Evolutionary conservation across 176 grass and related monocot species (phyloP), one percentile per base, ranked within the genome.

Genomic region (Avena sativa): DNA sequence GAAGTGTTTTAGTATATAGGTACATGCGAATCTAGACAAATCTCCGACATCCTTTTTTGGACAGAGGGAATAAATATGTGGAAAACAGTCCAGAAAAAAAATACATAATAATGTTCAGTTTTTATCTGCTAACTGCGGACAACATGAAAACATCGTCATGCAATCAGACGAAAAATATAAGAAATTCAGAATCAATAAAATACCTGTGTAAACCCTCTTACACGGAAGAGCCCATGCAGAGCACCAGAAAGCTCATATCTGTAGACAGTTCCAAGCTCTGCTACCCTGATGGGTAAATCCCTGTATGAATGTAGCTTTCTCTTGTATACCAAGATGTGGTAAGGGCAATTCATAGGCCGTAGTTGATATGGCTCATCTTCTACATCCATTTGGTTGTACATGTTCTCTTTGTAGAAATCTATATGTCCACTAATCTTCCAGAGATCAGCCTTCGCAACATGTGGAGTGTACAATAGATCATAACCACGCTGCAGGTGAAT

Each of bases 161-260:
- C 4, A 53, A 44, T 60, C 14, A 74, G 34, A 73, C 49, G 12
- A 91, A 34, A 63, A 56, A 0, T 64, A 59, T 61, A 49, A 84
- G 13, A 47, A 80, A 68, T 77, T 28, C 36, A 7, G 55, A 73
- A 89, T 49, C 75, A 59, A n/a, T 17, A 19, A 68, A 52, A 9
- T 64, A 98, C 97, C 97, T 98, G 94, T 82, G 97, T 98, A 78
- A 98, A 98, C 69, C 97, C 97, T 93, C 97, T 92, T 25, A 96
- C 97, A 50, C 94, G 93, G 91, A 98, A 98, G 8, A 98, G 87
- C 77, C 97, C 97, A 36, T 98, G 94, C 82, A 98, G 74, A 88
- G 88, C 95, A 71, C 97, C 97, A 84, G 97, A 99, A 6, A 99
- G 66, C 75, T 99, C 92, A 79, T 96, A 99, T 91, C 97, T 89